Evolutionary conservation across 2,329 filamentous ascomycete genomes (phyloP), one percentile per base, ranked within the genome.

Genomic region (Aspergillus neotritici): DNA sequence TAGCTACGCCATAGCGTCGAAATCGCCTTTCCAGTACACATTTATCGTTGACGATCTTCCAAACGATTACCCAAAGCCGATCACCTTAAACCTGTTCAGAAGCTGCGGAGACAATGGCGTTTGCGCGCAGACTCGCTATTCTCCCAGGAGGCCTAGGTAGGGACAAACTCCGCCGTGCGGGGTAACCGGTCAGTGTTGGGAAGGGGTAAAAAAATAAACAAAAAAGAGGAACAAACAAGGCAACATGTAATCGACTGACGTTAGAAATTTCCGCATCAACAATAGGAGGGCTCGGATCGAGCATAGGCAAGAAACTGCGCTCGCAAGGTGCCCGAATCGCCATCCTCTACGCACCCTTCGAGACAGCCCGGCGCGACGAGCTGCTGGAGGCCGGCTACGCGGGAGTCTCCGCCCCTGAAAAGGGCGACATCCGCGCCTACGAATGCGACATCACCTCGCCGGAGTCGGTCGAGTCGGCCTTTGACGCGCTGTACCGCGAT

Each of bases 371-470:
- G 7, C 63, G 64, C 13, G 55, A 66, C 15, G 52, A 66, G 31
- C 60, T 66, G 0, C 58, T 75, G 13, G 54, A 61, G 11, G 39
- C 58, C 1, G 54, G 62, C 3, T 74, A 70, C 51, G 61, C 61
- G 11, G 42, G 37, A 4, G 36, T 33, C 33, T 47, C 45, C 2
- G 21, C 21, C 4, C 9, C 14, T 30, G 17, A 7, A 29, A 43
- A 45, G 6, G 50, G 62, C 9, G 49, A 54, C 5, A 62, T 68
- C 41, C 53, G 50, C 38, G 56, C 62, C 4, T 65, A 67, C 31
- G 61, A 65, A 57, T 75, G 72, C 59, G 73, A 77, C 50, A 69
- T 77, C 46, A 73, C 73, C 1, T 68, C 68, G 2, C 57, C 70
- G 12, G 63, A 70, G 5, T 70, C 71, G 0, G 71, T 80, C 2